Conservation (phyloP, 768 basidiomycete species). For the Filobasidium wieringae region DNA sequence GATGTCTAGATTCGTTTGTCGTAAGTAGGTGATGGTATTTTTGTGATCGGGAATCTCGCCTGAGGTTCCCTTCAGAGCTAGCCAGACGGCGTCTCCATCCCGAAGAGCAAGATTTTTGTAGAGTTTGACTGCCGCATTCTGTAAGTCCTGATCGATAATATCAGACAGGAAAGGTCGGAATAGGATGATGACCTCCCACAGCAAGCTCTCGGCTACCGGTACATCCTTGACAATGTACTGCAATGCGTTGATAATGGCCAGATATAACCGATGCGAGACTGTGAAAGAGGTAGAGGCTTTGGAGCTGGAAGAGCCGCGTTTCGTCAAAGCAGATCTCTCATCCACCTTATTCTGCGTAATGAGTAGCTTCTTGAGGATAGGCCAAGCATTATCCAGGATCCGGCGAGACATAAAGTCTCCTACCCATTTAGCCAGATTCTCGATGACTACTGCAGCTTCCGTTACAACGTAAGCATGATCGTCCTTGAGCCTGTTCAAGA, state of each 20-base stretch:
- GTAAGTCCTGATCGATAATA: constrained; percentile 62
- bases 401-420: constrained; percentile 76
- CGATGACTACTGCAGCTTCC: constrained; percentile 63
- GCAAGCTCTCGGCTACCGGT: constrained; percentile 54
- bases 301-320: constrained; percentile 47
- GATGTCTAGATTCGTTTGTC: constrained; percentile 20
- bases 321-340: constrained; percentile 53
- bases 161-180: constrained; percentile 66
- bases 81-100: constrained; percentile 77
- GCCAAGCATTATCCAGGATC: constrained; percentile 91
- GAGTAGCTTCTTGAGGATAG: constrained; percentile 57
- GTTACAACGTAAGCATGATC: constrained; percentile 65
- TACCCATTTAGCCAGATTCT: constrained; percentile 54
- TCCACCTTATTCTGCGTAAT: constrained; percentile 54
- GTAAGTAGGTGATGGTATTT: constrained; percentile 20
- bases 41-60: constrained; percentile 13
- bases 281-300: constrained; percentile 60
- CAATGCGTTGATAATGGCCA: constrained; percentile 65
- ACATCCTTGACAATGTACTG: constrained; percentile 53
- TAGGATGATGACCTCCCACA: constrained; percentile 69
- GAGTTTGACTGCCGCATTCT: constrained; percentile 52
- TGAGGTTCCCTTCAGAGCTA: constrained; percentile 46
- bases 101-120: constrained; percentile 51
- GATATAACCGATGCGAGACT: constrained; percentile 65
- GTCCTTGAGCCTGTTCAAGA: constrained; percentile 61